Evolutionary conservation across 2,329 filamentous ascomycete genomes (phyloP).

Genomic region (Neonectria magnoliae): DNA sequence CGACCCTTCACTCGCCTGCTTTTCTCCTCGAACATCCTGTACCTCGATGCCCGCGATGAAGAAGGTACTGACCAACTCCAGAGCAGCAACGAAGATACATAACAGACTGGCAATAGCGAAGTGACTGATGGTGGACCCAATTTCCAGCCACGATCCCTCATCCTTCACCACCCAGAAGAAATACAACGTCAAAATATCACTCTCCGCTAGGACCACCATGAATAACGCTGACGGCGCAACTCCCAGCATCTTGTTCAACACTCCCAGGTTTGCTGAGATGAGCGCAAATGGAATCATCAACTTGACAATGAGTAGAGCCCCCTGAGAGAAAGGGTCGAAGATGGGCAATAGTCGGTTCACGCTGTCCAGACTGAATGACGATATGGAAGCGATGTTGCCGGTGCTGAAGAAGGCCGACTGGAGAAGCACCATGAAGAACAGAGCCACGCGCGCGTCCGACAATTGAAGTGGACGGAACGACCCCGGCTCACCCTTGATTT

Average conservation of each 20-base stretch:
- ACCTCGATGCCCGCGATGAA: slow-evolving; percentile 86
- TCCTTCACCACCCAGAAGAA: slow-evolving; percentile 99
- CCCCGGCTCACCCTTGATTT: slow-evolving; percentile 33
- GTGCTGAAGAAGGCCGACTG: slow-evolving; percentile 98
- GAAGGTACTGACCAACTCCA: slow-evolving; percentile 86
- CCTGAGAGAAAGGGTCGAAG: slow-evolving; percentile 94
- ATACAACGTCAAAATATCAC: slow-evolving; percentile 89
- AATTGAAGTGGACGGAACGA: slow-evolving; percentile 75
- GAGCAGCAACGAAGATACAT: slow-evolving; percentile 87
- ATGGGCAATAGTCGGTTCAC: slow-evolving; percentile 88
- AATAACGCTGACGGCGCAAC: slow-evolving; percentile 91
- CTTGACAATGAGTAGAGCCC: slow-evolving; percentile 86
- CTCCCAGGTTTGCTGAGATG: slow-evolving; percentile 92
- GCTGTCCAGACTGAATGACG: slow-evolving; percentile 91
- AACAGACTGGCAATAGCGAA: slow-evolving; percentile 92
- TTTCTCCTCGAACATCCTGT: slow-evolving; percentile 41
- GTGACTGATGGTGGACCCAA: slow-evolving; percentile 95
- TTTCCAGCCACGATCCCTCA: slow-evolving; percentile 96
- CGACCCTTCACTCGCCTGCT: slow-evolving; percentile 2
- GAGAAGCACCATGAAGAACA: slow-evolving; percentile 95
- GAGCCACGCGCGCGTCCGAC: slow-evolving; percentile 84
- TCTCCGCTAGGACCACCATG: slow-evolving; percentile 92
- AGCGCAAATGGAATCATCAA: slow-evolving; percentile 92
- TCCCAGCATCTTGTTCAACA: slow-evolving; percentile 84
- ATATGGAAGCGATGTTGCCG: slow-evolving; percentile 93